Evolutionary conservation across 2,329 filamentous ascomycete species (phyloP), one percentile per base, ranked within the genome.

Genomic region (Knufia petricola): DNA sequence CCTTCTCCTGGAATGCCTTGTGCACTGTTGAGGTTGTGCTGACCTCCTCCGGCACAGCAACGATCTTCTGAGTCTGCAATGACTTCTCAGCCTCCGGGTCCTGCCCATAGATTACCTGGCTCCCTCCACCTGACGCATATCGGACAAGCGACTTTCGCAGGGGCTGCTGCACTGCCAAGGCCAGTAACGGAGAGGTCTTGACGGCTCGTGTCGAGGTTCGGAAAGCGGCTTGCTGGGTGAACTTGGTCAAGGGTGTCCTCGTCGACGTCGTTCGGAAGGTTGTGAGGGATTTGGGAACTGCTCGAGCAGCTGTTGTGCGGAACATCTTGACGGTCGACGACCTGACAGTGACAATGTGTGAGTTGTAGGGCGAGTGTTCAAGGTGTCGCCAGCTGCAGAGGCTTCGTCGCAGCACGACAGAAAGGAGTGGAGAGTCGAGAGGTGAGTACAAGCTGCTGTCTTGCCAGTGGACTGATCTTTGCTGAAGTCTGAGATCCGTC

Each of bases 11-110:
- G 32, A 76, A 65, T 41, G 77, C 64, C 54, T 72, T 69, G 48
- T 77, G 73, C 13, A 72, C 66, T 9, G 68, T 70, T 1, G 83
- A 88, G 36, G 71, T 71, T 19, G 66, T 65, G 0, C 80, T 77
- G 0, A 88, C 83, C 4, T 68, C 63, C 32, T 77, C 76, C 0
- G 84, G 84, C 23, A 77, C 65, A 2, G 77, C 60, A 50, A 77
- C 61, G n/a, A 88, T 66, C 59, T 75, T 75, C 61, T 82, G 24
- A 67, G 67, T 55, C 82, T 70, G 36, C 63, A 66, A 31, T 3
- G 36, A 37, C 55, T 85, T 74, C 47, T 77, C 75, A 49, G 66
- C 66, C 52, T 72, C 69, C 62, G 26, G 67, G 52, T 47, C 49
- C 15, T 54, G 52, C 8, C 41, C 50, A 26, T 34, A 28, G 37